Evolutionary conservation across 192 early-diverging fungal species (phyloP), one percentile per base, ranked within the genome.

Genomic region (Lunasporangiospora selenospora): DNA sequence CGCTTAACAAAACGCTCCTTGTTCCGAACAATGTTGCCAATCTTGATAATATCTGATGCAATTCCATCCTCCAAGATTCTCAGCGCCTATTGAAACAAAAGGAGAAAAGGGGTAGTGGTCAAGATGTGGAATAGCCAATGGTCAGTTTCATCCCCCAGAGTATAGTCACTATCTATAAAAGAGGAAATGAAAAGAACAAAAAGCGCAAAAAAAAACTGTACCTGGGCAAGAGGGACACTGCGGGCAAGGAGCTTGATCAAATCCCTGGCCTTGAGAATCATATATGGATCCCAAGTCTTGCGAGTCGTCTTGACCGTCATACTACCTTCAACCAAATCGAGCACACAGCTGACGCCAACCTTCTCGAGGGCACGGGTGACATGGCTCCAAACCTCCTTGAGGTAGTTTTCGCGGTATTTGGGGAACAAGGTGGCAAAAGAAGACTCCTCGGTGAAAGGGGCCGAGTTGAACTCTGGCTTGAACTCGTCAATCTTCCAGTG

Each of bases 1-100:
- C 97, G 87, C 73, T 98, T 99, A 10, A 98, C 93, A 77, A 98
- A 99, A 12, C 95, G 86, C 67, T 99, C 97, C 86, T 98, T 99
- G 78, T 96, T 99, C 21, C 88, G 79, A 38, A 97, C 81, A 77
- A 98, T 79, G 71, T 92, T 97, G 34, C 96, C 96, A 73, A 99
- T 96, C 81, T 98, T 98, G 70, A 99, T 91, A 56, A 99, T 94
- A 59, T 99, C 97, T 62, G 91, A 95, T 21, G 93, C 84, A 40
- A 91, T 78, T 13, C 87, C 90, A 76, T 99, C 97, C n/a, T 99
- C 89, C 64, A 99, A 75, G 47, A 99, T 84, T 71, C 92, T 93
- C 34, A 94, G 65, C 2, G 96, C 93, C 76, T 90, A 58, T 41
- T 41, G 7, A 4, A 37, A 12, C 23, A 4, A 26, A 3, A 45